phyloP scores from a whole-genome alignment of 2,329 filamentous ascomycete species.

The Podosphaera xanthii region DNA sequence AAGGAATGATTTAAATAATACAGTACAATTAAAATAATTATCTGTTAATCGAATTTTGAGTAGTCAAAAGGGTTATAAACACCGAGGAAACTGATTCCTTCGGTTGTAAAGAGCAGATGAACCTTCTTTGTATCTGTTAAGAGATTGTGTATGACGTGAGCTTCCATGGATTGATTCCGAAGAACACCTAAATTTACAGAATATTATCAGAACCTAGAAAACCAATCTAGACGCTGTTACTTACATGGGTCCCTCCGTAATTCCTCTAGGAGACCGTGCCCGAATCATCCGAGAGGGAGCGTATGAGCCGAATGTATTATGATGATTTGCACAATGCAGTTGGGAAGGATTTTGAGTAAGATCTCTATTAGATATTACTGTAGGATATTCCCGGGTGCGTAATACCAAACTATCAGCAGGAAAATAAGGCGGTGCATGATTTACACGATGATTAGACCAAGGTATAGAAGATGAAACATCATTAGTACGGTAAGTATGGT shows the following conservation, averaged over 20 bases:
- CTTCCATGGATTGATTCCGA: background rate
- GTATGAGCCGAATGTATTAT: constrained; percentile 3
- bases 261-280: constrained; percentile 11
- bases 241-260: constrained; percentile 12
- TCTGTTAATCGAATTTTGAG: too few species aligned
- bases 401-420: constrained; percentile 8
- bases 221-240: constrained; percentile 2
- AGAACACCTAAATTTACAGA: background rate
- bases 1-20: too few species aligned
- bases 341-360: background rate
- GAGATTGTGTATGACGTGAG: background rate
- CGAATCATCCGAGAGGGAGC: constrained; percentile 4
- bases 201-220: background rate
- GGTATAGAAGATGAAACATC: constrained; percentile 6
- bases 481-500: constrained; percentile 10
- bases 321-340: background rate
- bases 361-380: constrained; percentile 7
- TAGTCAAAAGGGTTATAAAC: too few species aligned
- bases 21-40: too few species aligned
- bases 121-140: background rate
- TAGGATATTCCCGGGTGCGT: constrained; percentile 8
- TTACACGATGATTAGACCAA: constrained; percentile 10
- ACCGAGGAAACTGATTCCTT: too few species aligned
- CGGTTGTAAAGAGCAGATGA: background rate
- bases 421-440: constrained; percentile 15